Evolutionary conservation across 1,284 basidiomycete genomes (phyloP), one percentile per base, ranked within the genome.

Genomic region (Boletus sp.): DNA sequence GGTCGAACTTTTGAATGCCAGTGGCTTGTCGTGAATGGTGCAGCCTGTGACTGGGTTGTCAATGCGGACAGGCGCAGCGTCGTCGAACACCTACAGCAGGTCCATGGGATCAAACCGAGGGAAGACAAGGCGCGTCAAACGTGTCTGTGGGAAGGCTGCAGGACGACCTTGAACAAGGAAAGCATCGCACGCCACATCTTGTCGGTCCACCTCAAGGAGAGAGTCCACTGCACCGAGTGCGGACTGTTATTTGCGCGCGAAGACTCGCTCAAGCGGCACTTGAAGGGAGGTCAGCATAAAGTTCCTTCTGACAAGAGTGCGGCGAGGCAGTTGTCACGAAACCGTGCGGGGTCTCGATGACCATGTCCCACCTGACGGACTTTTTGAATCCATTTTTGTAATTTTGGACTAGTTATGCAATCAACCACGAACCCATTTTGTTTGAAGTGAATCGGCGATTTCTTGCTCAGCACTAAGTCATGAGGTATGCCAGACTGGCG

Each of bases 191-290:
- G 59, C 6, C 59, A 65, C 19, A 51, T 62, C 22, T 16, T 56
- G 37, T 35, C 61, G 16, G 51, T 61, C 0, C 59, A 61, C 32
- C 39, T 51, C 13, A 62, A 51, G 47, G 46, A 55, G 12, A 32
- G 16, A 9, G 54, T 45, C 1, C 23, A 33, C 2, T 61, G 59
- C 4, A 0, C 2, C 2, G 9, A 27, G 12, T 49, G 48, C 19
- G 48, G 57, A 13, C 0, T 36, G 30, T 10, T 0, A 5, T 65
- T 61, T 51, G 61, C 63, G 14, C 63, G 63, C 0, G 63, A 60
- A 26, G 59, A 61, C 19, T 64, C 59, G 0, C 49, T 61, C 10
- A 65, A 51, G 51, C 51, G 62, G 9, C 59, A 61, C 26, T 23
- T 41, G 0, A 61, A 49, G 20, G 54, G 59, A 20, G 25, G 41